Evolutionary conservation across 768 basidiomycete genomes (phyloP), one percentile per base, ranked within the genome.

Genomic region (Mycena galericulata): DNA sequence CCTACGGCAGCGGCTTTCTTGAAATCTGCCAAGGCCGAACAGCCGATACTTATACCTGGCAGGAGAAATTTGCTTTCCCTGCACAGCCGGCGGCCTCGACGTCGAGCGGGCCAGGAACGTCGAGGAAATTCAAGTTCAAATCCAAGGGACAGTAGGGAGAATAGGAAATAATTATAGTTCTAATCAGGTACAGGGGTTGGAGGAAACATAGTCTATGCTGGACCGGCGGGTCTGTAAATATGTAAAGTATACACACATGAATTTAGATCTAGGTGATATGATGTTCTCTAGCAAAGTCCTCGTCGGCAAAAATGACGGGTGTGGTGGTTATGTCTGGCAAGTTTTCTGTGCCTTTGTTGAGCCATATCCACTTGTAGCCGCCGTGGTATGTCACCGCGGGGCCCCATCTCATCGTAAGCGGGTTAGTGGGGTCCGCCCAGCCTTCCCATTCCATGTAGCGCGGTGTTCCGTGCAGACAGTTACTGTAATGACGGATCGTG

Each of bases 331-430:
- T 68, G 75, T 74, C n/a, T 68, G 71, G 40, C 62, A 57, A 0
- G 67, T 72, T 27, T 76, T 73, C 50, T 17, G 71, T 66, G 22
- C 77, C 78, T 43, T 73, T 73, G 70, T 86, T 86, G 30, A 86
- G 73, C 85, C 85, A 86, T 22, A 86, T 79, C 85, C 85, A 86
- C 69, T 86, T 87, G 75, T 51, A 84, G 4, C 85, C 84, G 41
- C 77, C 75, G 70, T 86, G 85, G 70, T 84, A 85, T 36, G 76
- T 72, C n/a, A 86, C 71, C 18, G 84, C 84, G 10, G 84, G 67
- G 11, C 79, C 81, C 85, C 85, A 86, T 22, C 83, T 82, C 45
- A 73, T 67, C 20, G 78, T 81, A 20, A 86, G 78, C 29, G 70
- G 65, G 54, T 85, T 74, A 14, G 74, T 72, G 10, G 83, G 80